A percentile compares a stretch with the other conserved stretches of the same genome.
Conservation (phyloP, 768 basidiomycete genomes). For the Auriscalpium vulgare region DNA sequence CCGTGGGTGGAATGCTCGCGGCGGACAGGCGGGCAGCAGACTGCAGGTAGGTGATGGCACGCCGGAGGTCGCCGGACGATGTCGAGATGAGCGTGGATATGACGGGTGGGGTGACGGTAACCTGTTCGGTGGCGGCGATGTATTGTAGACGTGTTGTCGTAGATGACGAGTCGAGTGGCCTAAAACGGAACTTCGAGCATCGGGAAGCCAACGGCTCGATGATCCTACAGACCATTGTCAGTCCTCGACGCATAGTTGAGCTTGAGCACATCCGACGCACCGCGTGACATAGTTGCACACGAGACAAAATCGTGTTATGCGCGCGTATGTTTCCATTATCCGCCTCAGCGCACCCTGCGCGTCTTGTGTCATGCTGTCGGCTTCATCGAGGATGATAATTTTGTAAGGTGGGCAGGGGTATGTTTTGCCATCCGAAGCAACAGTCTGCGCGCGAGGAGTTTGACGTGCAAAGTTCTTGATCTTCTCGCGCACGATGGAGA, state of each 20-base stretch:
- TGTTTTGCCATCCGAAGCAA: slow-evolving; percentile 65
- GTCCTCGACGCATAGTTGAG: neutral
- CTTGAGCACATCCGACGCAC: slow-evolving; percentile 32
- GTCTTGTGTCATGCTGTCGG: slow-evolving; percentile 99
- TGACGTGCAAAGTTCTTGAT: slow-evolving; percentile 97
- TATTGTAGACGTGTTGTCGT: slow-evolving; percentile 67
- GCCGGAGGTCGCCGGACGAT: slow-evolving; percentile 89
- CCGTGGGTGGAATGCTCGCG: slow-evolving; percentile 61
- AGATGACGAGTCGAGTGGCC: slow-evolving; percentile 76
- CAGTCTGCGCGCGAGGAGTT: slow-evolving; percentile 72
- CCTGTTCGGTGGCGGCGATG: slow-evolving; percentile 72
- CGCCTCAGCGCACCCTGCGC: slow-evolving; percentile 93
- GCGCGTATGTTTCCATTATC: slow-evolving; percentile 99
- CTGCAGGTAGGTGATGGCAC: slow-evolving; percentile 96
- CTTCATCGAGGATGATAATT: slow-evolving; percentile 97
- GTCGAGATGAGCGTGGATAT: slow-evolving; percentile 67
- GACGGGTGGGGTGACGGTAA: slow-evolving; percentile 50
- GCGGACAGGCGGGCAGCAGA: slow-evolving; percentile 85
- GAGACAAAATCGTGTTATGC: slow-evolving; percentile 95
- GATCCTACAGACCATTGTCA: slow-evolving; percentile 48
- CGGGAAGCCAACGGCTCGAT: slow-evolving; percentile 98
- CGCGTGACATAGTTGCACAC: slow-evolving; percentile 99
- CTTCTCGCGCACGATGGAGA: slow-evolving; percentile 94
- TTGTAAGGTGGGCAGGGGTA: slow-evolving; percentile 99
- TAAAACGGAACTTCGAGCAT: slow-evolving; percentile 98